Evolutionary conservation across 2,329 filamentous ascomycete genomes (phyloP).

Genomic region (Monilinia fructigena): DNA sequence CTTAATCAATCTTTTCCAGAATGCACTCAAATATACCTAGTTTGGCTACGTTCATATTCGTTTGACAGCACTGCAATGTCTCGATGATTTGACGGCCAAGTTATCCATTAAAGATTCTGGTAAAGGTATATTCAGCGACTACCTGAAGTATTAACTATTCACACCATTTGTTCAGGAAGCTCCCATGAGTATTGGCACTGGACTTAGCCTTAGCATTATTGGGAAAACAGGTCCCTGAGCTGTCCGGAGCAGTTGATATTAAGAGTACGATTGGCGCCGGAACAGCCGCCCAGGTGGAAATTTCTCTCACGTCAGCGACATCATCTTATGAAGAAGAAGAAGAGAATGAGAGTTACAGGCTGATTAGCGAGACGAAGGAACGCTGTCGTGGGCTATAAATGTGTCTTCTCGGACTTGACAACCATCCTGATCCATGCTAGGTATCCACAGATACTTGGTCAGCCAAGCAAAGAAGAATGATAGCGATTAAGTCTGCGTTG

Average conservation of each 20-base stretch:
- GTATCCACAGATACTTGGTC: conserved; percentile 25
- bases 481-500: conserved; percentile 28
- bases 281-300: conserved; percentile 51
- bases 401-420: conserved; percentile 31
- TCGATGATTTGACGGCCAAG: conserved; percentile 20
- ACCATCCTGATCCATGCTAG: conserved; percentile 25
- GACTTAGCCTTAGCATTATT: conserved; percentile 62
- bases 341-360: not conserved
- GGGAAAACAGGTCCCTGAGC: conserved; percentile 55
- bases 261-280: conserved; percentile 52
- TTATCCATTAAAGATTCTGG: conserved; percentile 60
- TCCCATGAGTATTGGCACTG: conserved; percentile 57
- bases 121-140: conserved; percentile 60
- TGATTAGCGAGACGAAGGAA: conserved; percentile 25
- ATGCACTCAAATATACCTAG: conserved; percentile 60
- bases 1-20: conserved; percentile 55
- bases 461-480: conserved; percentile 23
- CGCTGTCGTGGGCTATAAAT: conserved; percentile 26
- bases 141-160: conserved; percentile 56
- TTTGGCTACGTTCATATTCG: conserved; percentile 49
- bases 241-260: conserved; percentile 60
- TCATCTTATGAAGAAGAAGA: not conserved
- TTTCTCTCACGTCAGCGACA: conserved; percentile 39
- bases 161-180: conserved; percentile 63
- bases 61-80: conserved; percentile 33